Percentiles rank a stretch among this genome's conserved stretches.
Conservation (phyloP, 164 flowering plant genomes). For the Tetracentron sinense region DNA sequence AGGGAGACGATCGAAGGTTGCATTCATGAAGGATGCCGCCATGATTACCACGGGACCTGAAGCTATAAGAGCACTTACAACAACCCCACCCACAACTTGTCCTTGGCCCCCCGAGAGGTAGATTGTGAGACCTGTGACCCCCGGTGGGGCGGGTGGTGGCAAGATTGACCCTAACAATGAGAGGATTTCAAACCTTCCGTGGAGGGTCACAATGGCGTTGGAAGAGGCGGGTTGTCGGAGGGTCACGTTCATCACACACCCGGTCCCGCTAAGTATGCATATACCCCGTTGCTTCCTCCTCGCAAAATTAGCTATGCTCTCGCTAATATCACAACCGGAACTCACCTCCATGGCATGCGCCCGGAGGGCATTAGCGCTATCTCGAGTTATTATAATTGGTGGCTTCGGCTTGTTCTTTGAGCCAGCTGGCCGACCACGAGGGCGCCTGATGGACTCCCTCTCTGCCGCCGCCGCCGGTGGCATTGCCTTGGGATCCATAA, state of each 20-base stretch:
- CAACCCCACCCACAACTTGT: conserved; percentile 76
- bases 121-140: conserved; percentile 68
- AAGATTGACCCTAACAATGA: conserved; percentile 72
- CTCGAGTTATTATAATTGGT: conserved; percentile 72
- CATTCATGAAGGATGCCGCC: conserved; percentile 87
- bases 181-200: conserved; percentile 82
- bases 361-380: conserved; percentile 67
- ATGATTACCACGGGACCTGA: conserved; percentile 86
- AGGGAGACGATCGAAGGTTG: conserved; percentile 76
- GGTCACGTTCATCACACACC: conserved; percentile 76
- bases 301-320: conserved; percentile 58
- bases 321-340: conserved; percentile 73
- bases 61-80: conserved; percentile 83
- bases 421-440: conserved; percentile 82
- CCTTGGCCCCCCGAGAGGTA: conserved; percentile 81
- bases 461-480: conserved; percentile 23
- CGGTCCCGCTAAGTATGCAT: conserved; percentile 64
- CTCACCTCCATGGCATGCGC: conserved; percentile 89
- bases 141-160: conserved; percentile 80
- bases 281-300: conserved; percentile 67
- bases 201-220: conserved; percentile 69
- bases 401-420: conserved; percentile 93
- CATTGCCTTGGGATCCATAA: conserved; percentile 27
- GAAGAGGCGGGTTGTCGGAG: conserved; percentile 63
- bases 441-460: conserved; percentile 46